Evolutionary conservation across 1,284 basidiomycete genomes (phyloP), one percentile per base, ranked within the genome.

Genomic region (Golubevia pallescens): DNA sequence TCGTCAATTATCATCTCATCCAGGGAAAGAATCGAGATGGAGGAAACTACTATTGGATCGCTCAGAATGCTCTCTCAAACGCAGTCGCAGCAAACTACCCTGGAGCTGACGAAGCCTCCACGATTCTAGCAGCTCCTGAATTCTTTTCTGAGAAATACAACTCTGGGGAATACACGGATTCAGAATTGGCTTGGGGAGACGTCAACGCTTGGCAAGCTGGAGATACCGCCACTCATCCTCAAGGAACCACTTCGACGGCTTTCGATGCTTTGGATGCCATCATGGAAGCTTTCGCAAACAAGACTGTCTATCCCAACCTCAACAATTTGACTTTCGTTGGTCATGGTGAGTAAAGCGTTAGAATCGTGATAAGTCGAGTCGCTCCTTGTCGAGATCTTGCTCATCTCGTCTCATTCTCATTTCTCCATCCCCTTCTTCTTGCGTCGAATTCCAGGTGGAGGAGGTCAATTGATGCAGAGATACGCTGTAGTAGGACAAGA

Each of bases 131-230:
- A 16, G 81, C 82, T 7, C 81, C 82, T 0, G 61, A 83, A 51
- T 83, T 83, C 63, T 83, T 74, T 64, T 75, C 71, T 13, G 60
- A 58, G 0, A 65, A 61, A 20, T 66, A 73, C 58, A 84, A 83
- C 66, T 48, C 28, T 16, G 78, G 76, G 0, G 75, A 83, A 62
- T 84, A 83, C 56, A 42, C 58, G 14, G 58, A 66, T 16, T 28
- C 71, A 24, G 70, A 77, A 28, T 60, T 84, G 5, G 82, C 82
- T 0, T 84, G 77, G 75, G 70, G 38, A 34, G 81, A 78, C 34
- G 67, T 75, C 55, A 84, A 84, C 56, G 74, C 76, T 0, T 84
- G 82, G 82, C 73, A 81, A 32, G 74, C 79, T 0, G 82, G 82
- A 23, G 74, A 74, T 56, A 59, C 68, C 0, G 82, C 80, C 0